phyloP scores from a whole-genome alignment of 257 asterid species.

The Nicotiana tomentosiformis region DNA sequence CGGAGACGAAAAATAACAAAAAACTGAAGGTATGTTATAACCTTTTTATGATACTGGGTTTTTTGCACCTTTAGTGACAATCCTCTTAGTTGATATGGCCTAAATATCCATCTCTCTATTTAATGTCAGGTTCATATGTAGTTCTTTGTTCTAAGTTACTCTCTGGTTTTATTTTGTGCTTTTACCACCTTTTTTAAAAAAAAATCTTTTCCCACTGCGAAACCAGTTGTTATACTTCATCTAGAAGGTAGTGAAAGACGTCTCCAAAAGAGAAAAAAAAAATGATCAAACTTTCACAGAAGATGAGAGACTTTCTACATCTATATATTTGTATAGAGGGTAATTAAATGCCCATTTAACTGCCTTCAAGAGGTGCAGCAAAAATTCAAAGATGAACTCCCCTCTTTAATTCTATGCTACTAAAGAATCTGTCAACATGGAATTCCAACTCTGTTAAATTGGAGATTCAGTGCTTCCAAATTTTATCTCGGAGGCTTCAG shows the following conservation, averaged over 20 bases:
- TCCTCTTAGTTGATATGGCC: not conserved
- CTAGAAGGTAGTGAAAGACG: too few species aligned
- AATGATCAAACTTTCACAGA: not conserved
- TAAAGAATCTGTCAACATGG: not conserved
- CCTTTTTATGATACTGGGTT: not conserved
- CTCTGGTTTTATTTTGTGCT: not conserved
- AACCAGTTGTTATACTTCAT: too few species aligned
- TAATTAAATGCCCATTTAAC: not conserved
- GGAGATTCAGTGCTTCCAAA: not conserved
- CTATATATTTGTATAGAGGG: not conserved
- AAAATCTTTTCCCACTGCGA: too few species aligned
- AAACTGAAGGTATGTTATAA: constrained; percentile 65
- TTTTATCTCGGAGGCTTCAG: not conserved
- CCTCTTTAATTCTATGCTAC: not conserved
- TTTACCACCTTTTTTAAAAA: too few species aligned
- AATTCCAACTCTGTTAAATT: not conserved
- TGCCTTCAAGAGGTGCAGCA: too few species aligned
- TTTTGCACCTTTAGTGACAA: not conserved
- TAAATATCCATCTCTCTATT: not conserved
- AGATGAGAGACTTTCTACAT: not conserved
- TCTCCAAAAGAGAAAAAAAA: not conserved
- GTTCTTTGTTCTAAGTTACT: not conserved
- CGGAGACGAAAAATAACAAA: constrained; percentile 95
- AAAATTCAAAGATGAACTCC: not conserved
- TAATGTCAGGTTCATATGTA: not conserved